phyloP scores from a whole-genome alignment of 805 yeast species.

The Candida awuae region DNA sequence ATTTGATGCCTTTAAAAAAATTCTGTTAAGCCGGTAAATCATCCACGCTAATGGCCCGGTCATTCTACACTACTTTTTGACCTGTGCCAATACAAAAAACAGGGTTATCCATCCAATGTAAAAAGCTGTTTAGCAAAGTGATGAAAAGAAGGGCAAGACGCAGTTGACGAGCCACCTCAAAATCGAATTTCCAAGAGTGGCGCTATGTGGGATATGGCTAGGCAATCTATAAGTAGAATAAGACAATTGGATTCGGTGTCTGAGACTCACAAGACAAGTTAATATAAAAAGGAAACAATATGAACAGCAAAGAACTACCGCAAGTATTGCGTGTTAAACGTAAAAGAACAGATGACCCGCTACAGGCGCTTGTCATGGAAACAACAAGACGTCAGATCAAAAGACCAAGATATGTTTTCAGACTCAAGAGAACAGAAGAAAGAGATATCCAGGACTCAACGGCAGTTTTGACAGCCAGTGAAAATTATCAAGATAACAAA shows the following conservation, averaged over 20 bases:
- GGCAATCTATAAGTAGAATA: too few relatives aligned
- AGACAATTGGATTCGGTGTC: too few relatives aligned
- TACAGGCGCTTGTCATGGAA: constrained; percentile 63
- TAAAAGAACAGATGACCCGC: constrained; percentile 78
- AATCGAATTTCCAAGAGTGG: too few relatives aligned
- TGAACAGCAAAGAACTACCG: constrained; percentile 33
- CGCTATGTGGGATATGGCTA: too few relatives aligned
- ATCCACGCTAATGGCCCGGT: constrained; percentile 23
- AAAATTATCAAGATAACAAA: constrained; percentile 4
- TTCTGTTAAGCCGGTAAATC: constrained; percentile 22
- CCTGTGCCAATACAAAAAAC: background rate
- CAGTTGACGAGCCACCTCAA: too few relatives aligned
- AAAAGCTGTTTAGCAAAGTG: too few relatives aligned
- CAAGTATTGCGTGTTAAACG: constrained; percentile 76
- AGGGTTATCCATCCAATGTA: background rate
- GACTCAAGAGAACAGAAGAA: constrained; percentile 41
- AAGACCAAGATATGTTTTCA: constrained; percentile 33
- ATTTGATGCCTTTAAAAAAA: constrained; percentile 29
- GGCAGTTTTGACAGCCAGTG: constrained; percentile 16
- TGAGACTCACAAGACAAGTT: background rate
- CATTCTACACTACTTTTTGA: constrained; percentile 12
- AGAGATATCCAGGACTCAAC: constrained; percentile 18
- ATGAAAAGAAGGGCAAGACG: too few relatives aligned
- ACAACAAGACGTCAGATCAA: constrained; percentile 19
- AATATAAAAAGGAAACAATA: background rate